Conservation (phyloP, 345 rosid species). For the Rhodomyrtus tomentosa region DNA sequence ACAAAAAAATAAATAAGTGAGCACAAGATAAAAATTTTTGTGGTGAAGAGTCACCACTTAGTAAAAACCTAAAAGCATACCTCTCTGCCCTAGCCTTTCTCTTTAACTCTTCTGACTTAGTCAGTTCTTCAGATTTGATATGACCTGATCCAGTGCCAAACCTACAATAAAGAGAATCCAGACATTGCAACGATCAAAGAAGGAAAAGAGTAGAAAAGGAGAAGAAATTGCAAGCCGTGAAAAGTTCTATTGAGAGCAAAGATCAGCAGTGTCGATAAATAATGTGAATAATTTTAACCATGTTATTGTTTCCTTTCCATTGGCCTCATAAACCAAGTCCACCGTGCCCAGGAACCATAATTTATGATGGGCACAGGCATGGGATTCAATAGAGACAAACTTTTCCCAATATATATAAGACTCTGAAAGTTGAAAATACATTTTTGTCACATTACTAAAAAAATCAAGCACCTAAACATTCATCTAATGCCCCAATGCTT, state of each 20-base stretch:
- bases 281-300: not conserved
- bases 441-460: not conserved
- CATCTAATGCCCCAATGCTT: not conserved
- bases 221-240: not conserved
- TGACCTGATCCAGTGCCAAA: slow-evolving; percentile 45
- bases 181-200: not conserved
- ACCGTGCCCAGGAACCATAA: not conserved
- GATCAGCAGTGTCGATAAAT: not conserved
- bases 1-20: not conserved
- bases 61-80: slow-evolving; percentile 13
- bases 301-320: not conserved
- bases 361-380: not conserved
- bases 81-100: slow-evolving; percentile 96
- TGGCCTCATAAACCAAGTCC: not conserved
- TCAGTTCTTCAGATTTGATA: slow-evolving; percentile 28
- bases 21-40: not conserved
- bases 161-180: slow-evolving; percentile 23
- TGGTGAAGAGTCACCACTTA: not conserved
- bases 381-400: not conserved
- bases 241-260: not conserved
- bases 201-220: not conserved
- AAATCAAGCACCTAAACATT: not conserved
- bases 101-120: slow-evolving; percentile 68
- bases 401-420: not conserved
- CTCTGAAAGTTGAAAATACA: not conserved